Evolutionary conservation across 2,329 filamentous ascomycete genomes (phyloP).

Genomic region (Trichoderma sp.): DNA sequence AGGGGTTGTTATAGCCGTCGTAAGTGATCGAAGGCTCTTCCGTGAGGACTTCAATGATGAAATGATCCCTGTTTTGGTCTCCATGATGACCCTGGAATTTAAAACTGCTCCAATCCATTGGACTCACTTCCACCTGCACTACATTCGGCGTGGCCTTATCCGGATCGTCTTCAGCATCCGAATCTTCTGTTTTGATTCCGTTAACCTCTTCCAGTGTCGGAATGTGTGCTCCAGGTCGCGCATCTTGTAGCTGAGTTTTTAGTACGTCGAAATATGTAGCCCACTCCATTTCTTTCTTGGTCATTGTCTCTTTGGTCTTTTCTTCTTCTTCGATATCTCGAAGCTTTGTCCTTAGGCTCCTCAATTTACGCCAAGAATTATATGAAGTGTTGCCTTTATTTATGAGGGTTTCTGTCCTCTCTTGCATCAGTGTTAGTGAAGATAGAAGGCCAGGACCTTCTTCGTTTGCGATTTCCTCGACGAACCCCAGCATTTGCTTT

Average conservation of each 20-base stretch:
- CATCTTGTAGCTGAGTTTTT: background rate
- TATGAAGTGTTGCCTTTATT: background rate
- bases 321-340: background rate
- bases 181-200: background rate
- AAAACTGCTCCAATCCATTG: background rate
- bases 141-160: background rate
- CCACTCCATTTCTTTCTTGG: background rate
- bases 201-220: background rate
- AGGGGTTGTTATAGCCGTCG: slow-evolving; percentile 1
- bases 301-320: background rate
- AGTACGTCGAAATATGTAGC: background rate
- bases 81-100: background rate
- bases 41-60: slow-evolving; percentile 3
- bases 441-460: background rate
- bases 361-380: background rate
- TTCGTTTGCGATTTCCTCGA: background rate
- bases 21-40: slow-evolving; percentile 1
- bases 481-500: background rate
- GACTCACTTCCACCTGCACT: background rate
- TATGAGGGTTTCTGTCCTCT: background rate
- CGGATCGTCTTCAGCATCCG: background rate
- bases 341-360: background rate
- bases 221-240: background rate
- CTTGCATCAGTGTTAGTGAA: background rate
- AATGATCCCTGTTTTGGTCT: background rate